Conservation (phyloP, 306 rosid genomes). For the Prunus salicina region DNA sequence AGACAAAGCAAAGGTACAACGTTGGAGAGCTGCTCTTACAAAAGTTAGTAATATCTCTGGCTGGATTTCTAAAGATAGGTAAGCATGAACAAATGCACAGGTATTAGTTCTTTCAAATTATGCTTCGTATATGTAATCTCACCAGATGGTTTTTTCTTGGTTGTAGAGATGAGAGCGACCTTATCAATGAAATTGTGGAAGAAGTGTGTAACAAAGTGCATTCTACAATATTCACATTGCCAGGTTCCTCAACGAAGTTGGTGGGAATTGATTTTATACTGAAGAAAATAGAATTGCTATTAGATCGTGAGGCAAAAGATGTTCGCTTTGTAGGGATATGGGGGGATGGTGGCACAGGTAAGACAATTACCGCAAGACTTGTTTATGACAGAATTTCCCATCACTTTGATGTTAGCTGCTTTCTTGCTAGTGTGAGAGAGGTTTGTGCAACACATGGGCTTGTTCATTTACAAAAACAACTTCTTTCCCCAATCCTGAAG, state of each 20-base stretch:
- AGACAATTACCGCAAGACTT: constrained; percentile 11
- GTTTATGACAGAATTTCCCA: background rate
- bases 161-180: background rate
- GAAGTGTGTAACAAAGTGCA: background rate
- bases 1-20: background rate
- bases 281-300: background rate
- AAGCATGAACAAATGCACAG: background rate
- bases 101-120: background rate
- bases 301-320: background rate
- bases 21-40: background rate
- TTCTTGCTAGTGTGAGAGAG: constrained; percentile 3
- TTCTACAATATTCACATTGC: background rate
- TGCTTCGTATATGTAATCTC: background rate
- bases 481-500: background rate
- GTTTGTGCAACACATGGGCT: background rate
- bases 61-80: background rate
- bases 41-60: background rate
- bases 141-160: background rate
- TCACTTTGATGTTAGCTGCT: constrained; percentile 7
- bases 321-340: background rate
- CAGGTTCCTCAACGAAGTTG: background rate
- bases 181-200: constrained; percentile 7
- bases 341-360: background rate
- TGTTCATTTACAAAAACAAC: background rate
- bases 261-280: background rate